Evolutionary conservation across 2,329 filamentous ascomycete genomes (phyloP), one percentile per base, ranked within the genome.

Genomic region (Phyllosticta capitalensis): DNA sequence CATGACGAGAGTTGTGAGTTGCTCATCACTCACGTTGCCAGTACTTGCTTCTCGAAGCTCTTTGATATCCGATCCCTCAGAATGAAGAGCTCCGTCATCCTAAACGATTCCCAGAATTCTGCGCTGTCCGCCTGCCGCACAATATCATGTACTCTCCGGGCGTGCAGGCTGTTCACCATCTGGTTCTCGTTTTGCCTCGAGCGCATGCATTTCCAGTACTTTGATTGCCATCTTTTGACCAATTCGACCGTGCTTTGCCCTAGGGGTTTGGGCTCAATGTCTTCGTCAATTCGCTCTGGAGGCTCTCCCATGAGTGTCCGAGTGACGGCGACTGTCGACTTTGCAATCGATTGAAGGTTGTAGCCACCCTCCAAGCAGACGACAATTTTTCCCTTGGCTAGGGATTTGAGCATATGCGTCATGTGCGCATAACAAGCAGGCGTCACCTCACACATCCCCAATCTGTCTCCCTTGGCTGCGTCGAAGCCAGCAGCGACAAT

Each of bases 401-500:
- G 79, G 1, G 90, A 91, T 92, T 96, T 97, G 54, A 99, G 83
- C 92, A 97, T 96, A 70, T 96, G 91, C 17, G 94, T 97, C 94
- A 99, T 97, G 69, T 99, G 92, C 14, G 92, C 90, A 70, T 97
- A 99, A 69, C 94, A 95, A 4, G 85, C 76, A 0, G 94, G 94
- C 0, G 91, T 88, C 5, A 99, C 94, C 68, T 90, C 92, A 71
- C 94, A 99, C 30, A 89, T 90, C 55, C 94, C 94, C 1, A 99
- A 81, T 68, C 94, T 87, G 72, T 99, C 94, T 12, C 94, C 94
- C 64, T 89, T 89, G 0, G 94, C 94, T 17, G 94, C 94, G 71
- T 99, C 94, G 66, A 99, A 99, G 0, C 94, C 94, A 50, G 94
- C 91, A 20, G 94, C 94, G 60, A 99, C 88, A 64, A 99, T 94